phyloP scores from a whole-genome alignment of 2,329 filamentous ascomycete species.

The Elsinoe batatas region DNA sequence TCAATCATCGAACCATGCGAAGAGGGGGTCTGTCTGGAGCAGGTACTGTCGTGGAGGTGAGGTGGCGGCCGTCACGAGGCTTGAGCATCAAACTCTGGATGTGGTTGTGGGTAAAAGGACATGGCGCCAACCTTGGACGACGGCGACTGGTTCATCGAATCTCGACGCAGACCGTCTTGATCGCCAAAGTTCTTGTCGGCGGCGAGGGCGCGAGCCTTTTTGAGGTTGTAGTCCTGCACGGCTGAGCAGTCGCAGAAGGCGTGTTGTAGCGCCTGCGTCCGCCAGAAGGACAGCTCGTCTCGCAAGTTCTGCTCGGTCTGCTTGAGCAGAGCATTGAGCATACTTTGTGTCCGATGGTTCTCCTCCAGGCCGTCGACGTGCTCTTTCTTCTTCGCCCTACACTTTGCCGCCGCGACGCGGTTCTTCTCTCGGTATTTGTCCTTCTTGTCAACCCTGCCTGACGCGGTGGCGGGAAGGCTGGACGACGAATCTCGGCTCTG shows the following conservation, averaged over 20 bases:
- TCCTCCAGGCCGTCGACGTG: slow-evolving; percentile 44
- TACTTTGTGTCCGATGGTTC: slow-evolving; percentile 31
- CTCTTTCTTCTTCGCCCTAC: slow-evolving; percentile 58
- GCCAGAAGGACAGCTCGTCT: slow-evolving; percentile 25
- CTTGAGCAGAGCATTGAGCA: slow-evolving; percentile 24
- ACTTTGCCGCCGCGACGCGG: slow-evolving; percentile 62
- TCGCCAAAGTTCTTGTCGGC: slow-evolving; percentile 10
- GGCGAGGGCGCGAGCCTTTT: slow-evolving; percentile 20
- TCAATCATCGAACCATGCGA: neutral
- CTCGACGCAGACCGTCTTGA: neutral
- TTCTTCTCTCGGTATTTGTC: slow-evolving; percentile 59
- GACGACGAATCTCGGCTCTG: slow-evolving; percentile 4
- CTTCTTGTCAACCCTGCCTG: slow-evolving; percentile 36
- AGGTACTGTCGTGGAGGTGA: slow-evolving; percentile 10
- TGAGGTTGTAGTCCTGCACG: slow-evolving; percentile 27
- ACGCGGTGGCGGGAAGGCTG: neutral
- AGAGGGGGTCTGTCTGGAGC: slow-evolving; percentile 4
- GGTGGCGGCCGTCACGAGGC: neutral
- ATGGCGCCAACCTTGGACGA: neutral
- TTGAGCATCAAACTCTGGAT: slow-evolving; percentile 9
- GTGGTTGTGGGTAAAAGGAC: neutral
- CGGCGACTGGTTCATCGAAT: slow-evolving; percentile 10
- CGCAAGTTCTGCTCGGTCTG: slow-evolving; percentile 25
- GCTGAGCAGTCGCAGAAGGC: slow-evolving; percentile 24
- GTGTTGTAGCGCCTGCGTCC: slow-evolving; percentile 26